Conservation (phyloP, 2,329 filamentous ascomycete species). For the Fusarium albidum region DNA sequence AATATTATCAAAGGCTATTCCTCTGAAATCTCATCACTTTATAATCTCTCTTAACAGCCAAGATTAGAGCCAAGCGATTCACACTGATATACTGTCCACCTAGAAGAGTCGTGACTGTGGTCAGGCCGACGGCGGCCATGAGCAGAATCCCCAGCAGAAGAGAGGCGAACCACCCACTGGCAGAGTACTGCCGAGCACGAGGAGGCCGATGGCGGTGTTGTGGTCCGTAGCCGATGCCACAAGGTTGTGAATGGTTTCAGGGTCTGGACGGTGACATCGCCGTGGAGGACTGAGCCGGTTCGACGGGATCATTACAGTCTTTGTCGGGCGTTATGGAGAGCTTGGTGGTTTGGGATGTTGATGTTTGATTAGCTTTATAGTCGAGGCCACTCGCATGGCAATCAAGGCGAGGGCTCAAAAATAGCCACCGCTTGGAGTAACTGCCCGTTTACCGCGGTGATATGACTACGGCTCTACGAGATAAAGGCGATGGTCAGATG, state of each 20-base stretch:
- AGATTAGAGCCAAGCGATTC: slow-evolving; percentile 33
- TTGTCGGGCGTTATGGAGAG: slow-evolving; percentile 6
- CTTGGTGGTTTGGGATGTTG: background rate
- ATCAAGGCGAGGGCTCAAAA: background rate
- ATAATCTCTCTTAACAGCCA: too few species aligned
- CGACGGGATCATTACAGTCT: background rate
- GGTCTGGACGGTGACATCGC: slow-evolving; percentile 32
- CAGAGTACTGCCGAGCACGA: slow-evolving; percentile 30
- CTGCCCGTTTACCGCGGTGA: too few species aligned
- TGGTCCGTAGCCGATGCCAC: slow-evolving; percentile 40
- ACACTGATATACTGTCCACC: slow-evolving; percentile 43
- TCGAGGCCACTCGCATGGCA: background rate
- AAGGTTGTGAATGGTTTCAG: slow-evolving; percentile 45
- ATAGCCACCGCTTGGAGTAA: background rate
- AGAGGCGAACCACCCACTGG: slow-evolving; percentile 35
- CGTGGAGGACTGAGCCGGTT: slow-evolving; percentile 14
- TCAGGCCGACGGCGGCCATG: slow-evolving; percentile 35
- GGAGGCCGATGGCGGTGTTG: slow-evolving; percentile 37
- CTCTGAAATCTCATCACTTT: too few species aligned
- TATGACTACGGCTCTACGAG: too few species aligned
- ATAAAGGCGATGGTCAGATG: too few species aligned
- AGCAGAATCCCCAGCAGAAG: slow-evolving; percentile 38
- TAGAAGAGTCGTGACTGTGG: slow-evolving; percentile 39
- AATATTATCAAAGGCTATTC: too few species aligned
- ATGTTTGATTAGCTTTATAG: background rate